A percentile compares a stretch with the other conserved stretches of the same genome.
Evolutionary conservation across 148 eudicot species (phyloP).

Genomic region (Silene latifolia): DNA sequence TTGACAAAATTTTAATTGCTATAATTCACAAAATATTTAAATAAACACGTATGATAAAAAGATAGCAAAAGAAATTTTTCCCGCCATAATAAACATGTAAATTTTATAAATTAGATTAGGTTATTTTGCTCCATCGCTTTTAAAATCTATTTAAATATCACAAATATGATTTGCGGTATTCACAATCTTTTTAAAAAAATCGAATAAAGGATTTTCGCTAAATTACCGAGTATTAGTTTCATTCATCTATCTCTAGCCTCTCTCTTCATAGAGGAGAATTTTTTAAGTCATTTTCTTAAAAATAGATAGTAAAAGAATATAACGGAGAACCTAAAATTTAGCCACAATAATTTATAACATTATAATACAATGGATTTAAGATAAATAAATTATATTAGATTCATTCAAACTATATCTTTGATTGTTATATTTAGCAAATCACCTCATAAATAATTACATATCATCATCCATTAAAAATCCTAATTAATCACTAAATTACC

Average conservation of each 20-base stretch:
- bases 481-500: conserved; percentile 1
- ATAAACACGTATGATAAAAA: no score
- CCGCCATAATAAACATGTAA: no score
- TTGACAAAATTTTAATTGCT: no score
- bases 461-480: conserved; percentile 10
- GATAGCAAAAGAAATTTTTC: no score
- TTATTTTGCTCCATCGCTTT: no score
- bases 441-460: neutral
- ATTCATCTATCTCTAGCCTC: conserved; percentile 19
- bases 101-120: no score
- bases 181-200: no score
- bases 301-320: neutral
- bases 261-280: no score
- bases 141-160: no score
- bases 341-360: conserved; percentile 28
- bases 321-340: conserved; percentile 29
- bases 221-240: neutral
- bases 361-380: neutral
- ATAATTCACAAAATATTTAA: no score
- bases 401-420: conserved; percentile 8
- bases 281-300: neutral
- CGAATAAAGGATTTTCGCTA: no score
- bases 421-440: conserved; percentile 24
- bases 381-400: neutral
- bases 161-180: no score